Evolutionary conservation across 225 moss, liverwort and hornwort species (phyloP).

Genomic region (Marchantia polymorpha): DNA sequence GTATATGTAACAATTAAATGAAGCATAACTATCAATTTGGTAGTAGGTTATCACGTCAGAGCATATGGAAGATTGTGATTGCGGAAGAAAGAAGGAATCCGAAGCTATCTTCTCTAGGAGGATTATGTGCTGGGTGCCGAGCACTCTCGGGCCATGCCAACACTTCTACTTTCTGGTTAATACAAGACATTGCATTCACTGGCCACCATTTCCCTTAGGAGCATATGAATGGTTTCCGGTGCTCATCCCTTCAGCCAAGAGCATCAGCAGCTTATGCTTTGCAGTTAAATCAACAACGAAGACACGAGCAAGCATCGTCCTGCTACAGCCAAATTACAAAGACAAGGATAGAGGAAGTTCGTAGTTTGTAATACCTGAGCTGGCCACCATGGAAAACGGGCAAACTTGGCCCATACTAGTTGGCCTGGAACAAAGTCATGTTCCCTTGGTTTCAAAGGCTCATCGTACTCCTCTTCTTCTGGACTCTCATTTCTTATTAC

Average conservation of each 20-base stretch:
- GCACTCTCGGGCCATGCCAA: background rate
- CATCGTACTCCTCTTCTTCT: conserved; percentile 12
- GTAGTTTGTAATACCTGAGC: conserved; percentile 58
- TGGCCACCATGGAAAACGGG: conserved; percentile 99
- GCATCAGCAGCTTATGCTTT: background rate
- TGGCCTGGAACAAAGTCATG: conserved; percentile 68
- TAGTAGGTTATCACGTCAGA: background rate
- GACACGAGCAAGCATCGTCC: background rate
- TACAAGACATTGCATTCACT: background rate
- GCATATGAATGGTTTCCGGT: no score
- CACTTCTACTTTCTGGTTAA: background rate
- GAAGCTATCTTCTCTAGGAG: background rate
- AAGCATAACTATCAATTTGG: background rate
- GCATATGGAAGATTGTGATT: background rate
- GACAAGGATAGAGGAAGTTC: background rate
- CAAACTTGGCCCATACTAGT: conserved; percentile 96
- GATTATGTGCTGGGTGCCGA: background rate
- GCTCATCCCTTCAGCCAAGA: background rate
- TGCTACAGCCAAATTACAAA: background rate
- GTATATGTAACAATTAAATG: background rate
- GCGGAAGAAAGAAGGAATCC: background rate
- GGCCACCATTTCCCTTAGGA: no score
- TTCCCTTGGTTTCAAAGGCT: conserved; percentile 22
- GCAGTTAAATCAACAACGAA: background rate
- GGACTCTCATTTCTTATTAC: conserved; percentile 3